Conservation (phyloP, 495 filamentous ascomycete species). For the Friedmanniomyces simplex region DNA sequence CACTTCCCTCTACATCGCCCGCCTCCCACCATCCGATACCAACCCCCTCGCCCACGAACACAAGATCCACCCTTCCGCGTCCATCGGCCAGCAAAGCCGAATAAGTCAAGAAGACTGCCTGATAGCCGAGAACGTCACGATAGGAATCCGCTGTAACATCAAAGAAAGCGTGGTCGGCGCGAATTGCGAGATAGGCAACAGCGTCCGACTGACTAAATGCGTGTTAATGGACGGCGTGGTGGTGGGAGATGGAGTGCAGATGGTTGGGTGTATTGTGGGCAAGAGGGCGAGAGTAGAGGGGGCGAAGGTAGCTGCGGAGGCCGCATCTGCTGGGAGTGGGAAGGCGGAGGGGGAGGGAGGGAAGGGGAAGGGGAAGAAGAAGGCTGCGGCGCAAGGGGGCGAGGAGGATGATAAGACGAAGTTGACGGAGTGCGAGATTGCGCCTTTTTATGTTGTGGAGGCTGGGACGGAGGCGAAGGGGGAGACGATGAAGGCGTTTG, state of each 20-base stretch:
- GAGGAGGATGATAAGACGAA: slow-evolving; percentile 48
- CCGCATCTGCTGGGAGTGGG: too few species aligned
- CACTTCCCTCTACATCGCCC: slow-evolving; percentile 77
- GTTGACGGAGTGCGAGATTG: slow-evolving; percentile 80
- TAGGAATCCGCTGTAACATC: slow-evolving; percentile 73
- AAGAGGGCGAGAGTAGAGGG: slow-evolving; percentile 63
- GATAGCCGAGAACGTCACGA: slow-evolving; percentile 72
- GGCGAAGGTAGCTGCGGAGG: too few species aligned
- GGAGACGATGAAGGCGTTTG: slow-evolving; percentile 28
- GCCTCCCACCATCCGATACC: slow-evolving; percentile 30
- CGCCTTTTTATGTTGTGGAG: slow-evolving; percentile 73
- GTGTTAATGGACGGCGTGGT: slow-evolving; percentile 84
- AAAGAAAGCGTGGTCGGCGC: slow-evolving; percentile 82
- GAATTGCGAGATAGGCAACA: slow-evolving; percentile 69
- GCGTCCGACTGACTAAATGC: slow-evolving; percentile 70
- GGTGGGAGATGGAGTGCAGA: slow-evolving; percentile 61
- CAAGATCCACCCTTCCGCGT: slow-evolving; percentile 72
- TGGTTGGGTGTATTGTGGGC: slow-evolving; percentile 77
- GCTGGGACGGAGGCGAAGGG: slow-evolving; percentile 44
- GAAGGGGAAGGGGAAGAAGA: slow-evolving; percentile 62
- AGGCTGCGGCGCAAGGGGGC: slow-evolving; percentile 41
- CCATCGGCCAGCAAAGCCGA: slow-evolving; percentile 62
- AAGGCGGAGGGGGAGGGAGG: slow-evolving; percentile 30
- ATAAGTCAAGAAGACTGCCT: slow-evolving; percentile 67
- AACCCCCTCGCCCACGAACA: slow-evolving; percentile 62